Base-by-base conservation (phyloP, 106 monocot species). In the Amphibolis antarctica region DNA sequence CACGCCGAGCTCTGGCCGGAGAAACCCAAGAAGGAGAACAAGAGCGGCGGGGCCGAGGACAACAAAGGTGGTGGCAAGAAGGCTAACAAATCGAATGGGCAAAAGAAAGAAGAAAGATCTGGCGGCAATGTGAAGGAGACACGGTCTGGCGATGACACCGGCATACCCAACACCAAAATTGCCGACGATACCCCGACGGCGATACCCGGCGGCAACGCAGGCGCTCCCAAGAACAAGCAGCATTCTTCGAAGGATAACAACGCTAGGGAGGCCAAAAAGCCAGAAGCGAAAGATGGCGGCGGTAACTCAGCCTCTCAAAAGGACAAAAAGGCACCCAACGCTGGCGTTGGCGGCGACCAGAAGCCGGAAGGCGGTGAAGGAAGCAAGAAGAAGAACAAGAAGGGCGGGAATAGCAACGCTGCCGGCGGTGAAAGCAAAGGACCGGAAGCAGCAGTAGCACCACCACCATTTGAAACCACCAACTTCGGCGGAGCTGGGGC, bases 1-100 rank as follows among this genome's bases (percentile, higher is more conserved):
- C 83, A 84, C 57, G 89, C 89, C 43, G 83, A 89, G 80, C 74
- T 81, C 52, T 85, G 77, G 80, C 88, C 81, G 29, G 83, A 93
- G 70, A 78, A 68, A 19, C 44, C 60, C 13, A 68, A 44, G 31
- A 67, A 66, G 11, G 53, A 68, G 28, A 56, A 62, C 4, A 24
- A 48, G 26, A 28, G 23, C 25, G 31, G 20, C 15, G 19, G 42
- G 9, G 44, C 51, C 56, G 28, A 46, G 14, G 4, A 5, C 51
- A 60, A 48, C 23, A 46, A 23, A 36, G 24, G 43, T 7, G 53
- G 57, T 12, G 48, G 52, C 14, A 61, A 45, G 22, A 44, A 46
- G 20, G 27, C 58, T 22, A 28, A 26, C 25, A 58, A 58, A 9
- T 53, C 53, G 23, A 20, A 53, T 20, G 53, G 24, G 12, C 53